Evolutionary conservation across 768 basidiomycete species (phyloP), one percentile per base, ranked within the genome.

Genomic region (Leccinum sublutescens): DNA sequence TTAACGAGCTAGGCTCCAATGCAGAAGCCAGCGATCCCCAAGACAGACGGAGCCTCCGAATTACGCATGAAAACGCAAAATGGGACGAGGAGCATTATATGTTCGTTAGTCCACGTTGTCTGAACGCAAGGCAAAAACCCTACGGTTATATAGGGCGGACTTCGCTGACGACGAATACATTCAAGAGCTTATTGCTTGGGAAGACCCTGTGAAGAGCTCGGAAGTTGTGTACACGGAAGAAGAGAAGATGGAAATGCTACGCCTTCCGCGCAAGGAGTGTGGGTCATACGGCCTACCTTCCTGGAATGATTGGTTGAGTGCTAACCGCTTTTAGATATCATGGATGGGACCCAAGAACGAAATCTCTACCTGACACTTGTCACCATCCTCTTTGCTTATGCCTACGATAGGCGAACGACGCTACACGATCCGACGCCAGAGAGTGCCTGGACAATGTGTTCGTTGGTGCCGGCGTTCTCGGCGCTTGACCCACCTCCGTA

Each of bases 81-180:
- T 95, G 87, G 82, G 87, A 93, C 64, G 85, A 85, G 66, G 91
- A 93, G 65, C 79, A 93, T 74, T 94, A 93, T 69, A 86, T 92
- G 92, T 92, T 72, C 55, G 72, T 74, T 34, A 21, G 12, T 83
- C 56, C 49, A 34, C 54, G 36, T 53, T 49, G 5, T 54, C 11
- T 45, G 36, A 23, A 36, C 21, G n/a, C 52, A 9, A 10, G 34
- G 49, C 21, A 45, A 50, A 43, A 43, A 52, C 59, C 50, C 47
- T 64, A 23, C 62, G 47, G 27, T 50, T 53, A 40, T 49, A 15
- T 61, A 94, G 92, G 80, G 91, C 91, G 3, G 92, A 95, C 71
- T 93, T 80, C 64, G 85, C 81, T 52, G 89, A 93, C 55, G 85
- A 88, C 63, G 87, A 85, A 57, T 82, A 86, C 69, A 90, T 95